Conservation (phyloP, 2,329 filamentous ascomycete genomes). For the Ceratocystiopsis brevicomis region DNA sequence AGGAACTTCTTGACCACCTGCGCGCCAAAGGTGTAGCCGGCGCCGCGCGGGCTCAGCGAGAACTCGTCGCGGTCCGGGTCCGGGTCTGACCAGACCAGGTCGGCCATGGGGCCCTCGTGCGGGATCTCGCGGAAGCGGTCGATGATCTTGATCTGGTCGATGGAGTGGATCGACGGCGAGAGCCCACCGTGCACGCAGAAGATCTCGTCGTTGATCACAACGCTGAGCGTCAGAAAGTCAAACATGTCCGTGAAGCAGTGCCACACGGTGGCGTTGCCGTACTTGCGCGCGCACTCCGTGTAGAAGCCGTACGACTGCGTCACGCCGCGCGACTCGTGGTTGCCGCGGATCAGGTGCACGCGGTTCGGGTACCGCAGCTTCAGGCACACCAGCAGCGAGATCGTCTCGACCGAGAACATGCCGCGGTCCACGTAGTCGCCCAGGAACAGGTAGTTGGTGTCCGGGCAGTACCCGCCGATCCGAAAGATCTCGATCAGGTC, state of each 20-base stretch:
- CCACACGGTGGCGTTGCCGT: slow-evolving; percentile 97
- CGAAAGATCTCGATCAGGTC: slow-evolving; percentile 98
- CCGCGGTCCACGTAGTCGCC: slow-evolving; percentile 97
- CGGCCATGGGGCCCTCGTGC: slow-evolving; percentile 98
- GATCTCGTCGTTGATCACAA: slow-evolving; percentile 97
- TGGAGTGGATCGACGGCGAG: slow-evolving; percentile 83
- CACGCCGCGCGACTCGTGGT: slow-evolving; percentile 93
- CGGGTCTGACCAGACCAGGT: slow-evolving; percentile 94
- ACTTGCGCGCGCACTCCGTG: slow-evolving; percentile 93
- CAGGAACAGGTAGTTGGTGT: slow-evolving; percentile 96
- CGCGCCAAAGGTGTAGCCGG: slow-evolving; percentile 91
- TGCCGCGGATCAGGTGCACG: slow-evolving; percentile 89
- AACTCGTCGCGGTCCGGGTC: slow-evolving; percentile 97
- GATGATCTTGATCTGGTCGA: slow-evolving; percentile 99
- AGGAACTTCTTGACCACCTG: slow-evolving; percentile 98
- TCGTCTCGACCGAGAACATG: slow-evolving; percentile 97
- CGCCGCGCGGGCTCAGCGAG: slow-evolving; percentile 77
- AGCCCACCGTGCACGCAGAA: slow-evolving; percentile 93
- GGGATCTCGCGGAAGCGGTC: slow-evolving; percentile 97
- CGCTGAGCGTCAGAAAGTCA: slow-evolving; percentile 88
- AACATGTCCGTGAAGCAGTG: slow-evolving; percentile 99
- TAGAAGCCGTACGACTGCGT: slow-evolving; percentile 99
- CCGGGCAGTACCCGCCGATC: slow-evolving; percentile 90
- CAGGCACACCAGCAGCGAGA: slow-evolving; percentile 89
- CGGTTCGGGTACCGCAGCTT: slow-evolving; percentile 93